Base-by-base conservation (phyloP, 2,329 filamentous ascomycete genomes). In the Nothophaeocryptopus gaeumannii region DNA sequence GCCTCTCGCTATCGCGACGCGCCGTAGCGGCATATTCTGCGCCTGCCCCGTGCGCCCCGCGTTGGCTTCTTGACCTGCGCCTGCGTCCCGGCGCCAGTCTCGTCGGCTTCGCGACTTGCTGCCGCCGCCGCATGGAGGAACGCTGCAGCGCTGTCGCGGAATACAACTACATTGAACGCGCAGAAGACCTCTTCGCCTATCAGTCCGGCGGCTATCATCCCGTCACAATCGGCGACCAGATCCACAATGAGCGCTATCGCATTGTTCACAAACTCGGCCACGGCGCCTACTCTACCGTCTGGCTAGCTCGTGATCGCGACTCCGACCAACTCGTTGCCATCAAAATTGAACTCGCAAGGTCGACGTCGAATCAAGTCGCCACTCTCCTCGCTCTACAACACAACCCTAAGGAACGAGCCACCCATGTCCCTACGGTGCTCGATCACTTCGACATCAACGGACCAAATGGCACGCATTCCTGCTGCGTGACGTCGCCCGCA, bases 251-350 rank as follows among this genome's bases (percentile, higher is more conserved):
- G 9, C 45, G 45, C 2, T 53, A 53, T 29, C 32, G 20, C 16
- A 34, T 53, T 31, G 8, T 53, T 20, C 40, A 32, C 8, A 53
- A 53, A 12, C 45, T 53, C 8, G 50, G 50, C 5, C 33, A 37
- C 13, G 50, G 50, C 20, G 40, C 39, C 8, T 41, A 13, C 33
- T 53, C 50, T 12, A 53, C 50, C 10, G 41, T 49, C n/a, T 48
- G 50, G 50, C 45, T 49, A 11, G 50, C 45, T 30, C 35, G 31
- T 31, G 40, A 49, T 38, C 8, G 11, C 5, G 39, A 32, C 35
- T 33, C 41, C 14, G 34, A 20, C 7, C 30, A 16, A 29, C 14
- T 29, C 29, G 43, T 37, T 7, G 43, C 43, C 8, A 29, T 51
- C n/a, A 51, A 51, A 26, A 43, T 47, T 16, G 8, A 29, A 11